Evolutionary conservation across 2,329 filamentous ascomycete species (phyloP), one percentile per base, ranked within the genome.

Genomic region (Paramyrothecium sp.): DNA sequence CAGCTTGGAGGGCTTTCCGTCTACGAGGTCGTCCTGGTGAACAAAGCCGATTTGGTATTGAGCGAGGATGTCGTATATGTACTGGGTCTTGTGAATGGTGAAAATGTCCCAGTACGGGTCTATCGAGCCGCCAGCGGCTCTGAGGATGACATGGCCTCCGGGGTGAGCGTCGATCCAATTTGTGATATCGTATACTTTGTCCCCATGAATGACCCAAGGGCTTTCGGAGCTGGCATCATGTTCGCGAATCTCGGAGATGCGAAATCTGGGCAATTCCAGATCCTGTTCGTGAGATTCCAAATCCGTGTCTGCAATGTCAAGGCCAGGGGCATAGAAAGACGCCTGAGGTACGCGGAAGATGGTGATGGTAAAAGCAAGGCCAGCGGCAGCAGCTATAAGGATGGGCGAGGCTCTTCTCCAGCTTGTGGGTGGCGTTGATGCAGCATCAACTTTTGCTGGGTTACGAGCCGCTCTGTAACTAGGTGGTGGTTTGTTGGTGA

Each of bases 91-190:
- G 74, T 90, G 87, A 58, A 89, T 89, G 51, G 81, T 78, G 67
- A 90, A 90, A 54, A 90, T 88, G 58, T 88, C 77, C 87, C 87
- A 90, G 71, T 89, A 89, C 0, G 83, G 81, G 54, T 90, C 87
- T 53, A 90, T 82, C 55, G 81, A 82, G 41, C 83, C 81, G 3
- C 87, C 87, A 1, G 85, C 86, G 1, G 87, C 87, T 30, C 83
- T 80, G 10, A 89, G 75, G 58, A 90, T 90, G 16, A 90, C 85
- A 54, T 88, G 83, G 47, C 87, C 87, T 3, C 87, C 87, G 0
- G 87, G 87, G 65, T 90, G 87, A 1, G 80, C 84, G 1, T 78
- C 74, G 21, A 89, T 73, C 85, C 87, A 90, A 53, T 89, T 84
- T 1, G 87, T 89, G 54, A 90, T 89, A 65, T 90, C 83, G 75